Percentiles rank a stretch among this genome's conserved stretches.
Conservation (phyloP, 768 basidiomycete genomes). For the Suillus luteus region DNA sequence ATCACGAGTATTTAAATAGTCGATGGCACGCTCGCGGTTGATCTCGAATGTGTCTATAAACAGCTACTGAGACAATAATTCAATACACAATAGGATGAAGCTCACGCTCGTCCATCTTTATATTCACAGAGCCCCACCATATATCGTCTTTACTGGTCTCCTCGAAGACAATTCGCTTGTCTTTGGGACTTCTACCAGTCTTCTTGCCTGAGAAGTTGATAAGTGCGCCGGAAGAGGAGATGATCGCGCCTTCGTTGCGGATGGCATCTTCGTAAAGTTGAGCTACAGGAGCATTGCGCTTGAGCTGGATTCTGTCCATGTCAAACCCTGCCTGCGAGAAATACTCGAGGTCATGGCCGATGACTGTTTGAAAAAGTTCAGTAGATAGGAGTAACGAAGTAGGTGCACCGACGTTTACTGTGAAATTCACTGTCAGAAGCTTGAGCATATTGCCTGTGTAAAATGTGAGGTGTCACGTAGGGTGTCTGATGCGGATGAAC, state of each 20-base stretch:
- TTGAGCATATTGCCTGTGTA: conserved; percentile 85
- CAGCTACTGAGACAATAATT: conserved; percentile 6
- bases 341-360: conserved; percentile 91
- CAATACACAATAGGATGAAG: conserved; percentile 16
- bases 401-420: conserved; percentile 51
- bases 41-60: conserved; percentile 94
- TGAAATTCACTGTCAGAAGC: conserved; percentile 63
- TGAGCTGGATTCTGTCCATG: conserved; percentile 95
- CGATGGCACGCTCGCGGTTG: conserved; percentile 98
- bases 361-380: conserved; percentile 51
- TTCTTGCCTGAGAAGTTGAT: conserved; percentile 99
- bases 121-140: conserved; percentile 99
- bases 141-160: conserved; percentile 95
- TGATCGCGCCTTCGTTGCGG: conserved; percentile 97
- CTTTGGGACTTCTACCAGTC: conserved; percentile 96
- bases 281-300: conserved; percentile 89
- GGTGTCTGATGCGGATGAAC: conserved; percentile 73
- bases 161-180: conserved; percentile 99
- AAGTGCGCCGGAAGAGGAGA: conserved; percentile 92
- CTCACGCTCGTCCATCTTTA: conserved; percentile 96
- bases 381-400: conserved; percentile 10
- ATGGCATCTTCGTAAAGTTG: conserved; percentile 97
- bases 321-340: conserved; percentile 99
- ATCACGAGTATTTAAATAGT: conserved; percentile 97
- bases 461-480: conserved; percentile 87